phyloP scores from a whole-genome alignment of 2,329 filamentous ascomycete genomes.

The Penicillium hesseltinei region DNA sequence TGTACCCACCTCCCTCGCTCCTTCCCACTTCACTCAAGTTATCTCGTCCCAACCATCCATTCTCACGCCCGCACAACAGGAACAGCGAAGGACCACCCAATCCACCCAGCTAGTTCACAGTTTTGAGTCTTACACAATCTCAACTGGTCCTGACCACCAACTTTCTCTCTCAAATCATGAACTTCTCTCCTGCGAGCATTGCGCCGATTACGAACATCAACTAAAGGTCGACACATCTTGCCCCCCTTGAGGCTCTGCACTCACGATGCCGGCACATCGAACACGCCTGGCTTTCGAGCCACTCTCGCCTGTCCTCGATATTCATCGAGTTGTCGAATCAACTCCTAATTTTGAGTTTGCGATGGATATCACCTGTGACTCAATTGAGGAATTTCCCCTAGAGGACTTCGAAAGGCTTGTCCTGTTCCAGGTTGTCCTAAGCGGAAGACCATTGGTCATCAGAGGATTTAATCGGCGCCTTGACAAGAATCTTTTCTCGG shows the following conservation, averaged over 20 bases:
- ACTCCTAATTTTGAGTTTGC: constrained; percentile 86
- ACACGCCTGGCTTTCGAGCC: constrained; percentile 90
- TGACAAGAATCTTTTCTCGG: constrained; percentile 74
- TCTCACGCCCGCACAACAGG: neutral
- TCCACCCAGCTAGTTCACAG: neutral
- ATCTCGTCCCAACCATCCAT: neutral
- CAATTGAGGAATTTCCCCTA: constrained; percentile 73
- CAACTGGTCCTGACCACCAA: neutral
- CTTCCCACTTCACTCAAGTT: neutral
- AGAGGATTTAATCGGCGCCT: constrained; percentile 79
- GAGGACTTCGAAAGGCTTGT: constrained; percentile 84
- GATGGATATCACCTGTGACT: constrained; percentile 72
- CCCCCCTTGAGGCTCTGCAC: neutral
- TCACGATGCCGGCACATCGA: constrained; percentile 70
- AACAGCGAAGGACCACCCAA: neutral
- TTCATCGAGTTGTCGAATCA: constrained; percentile 70
- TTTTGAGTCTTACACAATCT: neutral
- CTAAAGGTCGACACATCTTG: neutral
- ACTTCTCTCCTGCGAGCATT: neutral
- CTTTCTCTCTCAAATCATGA: neutral
- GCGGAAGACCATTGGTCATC: constrained; percentile 84
- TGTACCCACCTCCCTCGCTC: neutral
- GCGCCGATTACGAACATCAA: neutral
- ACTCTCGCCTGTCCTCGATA: constrained; percentile 79
- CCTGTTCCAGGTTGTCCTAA: constrained; percentile 74